Evolutionary conservation across 2,329 filamentous ascomycete genomes (phyloP).

Genomic region (Leptographium galeiforme): DNA sequence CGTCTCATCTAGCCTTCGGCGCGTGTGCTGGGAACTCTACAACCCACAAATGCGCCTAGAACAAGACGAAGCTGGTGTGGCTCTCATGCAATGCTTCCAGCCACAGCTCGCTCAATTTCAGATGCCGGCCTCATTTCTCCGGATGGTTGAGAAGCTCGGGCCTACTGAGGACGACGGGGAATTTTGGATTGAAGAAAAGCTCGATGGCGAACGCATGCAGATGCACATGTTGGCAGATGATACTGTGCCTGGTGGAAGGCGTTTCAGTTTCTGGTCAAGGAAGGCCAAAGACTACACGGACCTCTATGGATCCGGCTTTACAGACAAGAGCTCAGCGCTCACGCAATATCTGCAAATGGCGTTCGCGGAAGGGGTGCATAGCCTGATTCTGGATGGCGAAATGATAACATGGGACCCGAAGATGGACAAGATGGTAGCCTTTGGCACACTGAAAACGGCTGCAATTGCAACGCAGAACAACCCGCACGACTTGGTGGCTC

Average conservation of each 20-base stretch:
- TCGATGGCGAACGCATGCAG: constrained; percentile 95
- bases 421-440: constrained; percentile 70
- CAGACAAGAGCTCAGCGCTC: constrained; percentile 62
- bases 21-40: constrained; percentile 88
- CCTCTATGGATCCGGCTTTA: constrained; percentile 67
- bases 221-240: constrained; percentile 76
- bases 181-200: constrained; percentile 97
- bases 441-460: constrained; percentile 87
- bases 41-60: constrained; percentile 61
- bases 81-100: constrained; percentile 89
- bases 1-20: constrained; percentile 75
- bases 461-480: constrained; percentile 69
- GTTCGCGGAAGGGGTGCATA: constrained; percentile 65
- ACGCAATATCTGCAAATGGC: constrained; percentile 68
- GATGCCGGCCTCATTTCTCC: constrained; percentile 61
- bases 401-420: constrained; percentile 98
- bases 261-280: constrained; percentile 83
- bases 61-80: constrained; percentile 59
- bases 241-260: constrained; percentile 50
- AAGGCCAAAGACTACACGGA: constrained; percentile 96
- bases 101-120: constrained; percentile 91
- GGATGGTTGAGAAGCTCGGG: constrained; percentile 57
- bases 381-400: constrained; percentile 86
- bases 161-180: constrained; percentile 55
- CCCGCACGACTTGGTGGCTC: constrained; percentile 46